Evolutionary conservation across 768 basidiomycete genomes (phyloP).

Genomic region (Arthromyces matolae): DNA sequence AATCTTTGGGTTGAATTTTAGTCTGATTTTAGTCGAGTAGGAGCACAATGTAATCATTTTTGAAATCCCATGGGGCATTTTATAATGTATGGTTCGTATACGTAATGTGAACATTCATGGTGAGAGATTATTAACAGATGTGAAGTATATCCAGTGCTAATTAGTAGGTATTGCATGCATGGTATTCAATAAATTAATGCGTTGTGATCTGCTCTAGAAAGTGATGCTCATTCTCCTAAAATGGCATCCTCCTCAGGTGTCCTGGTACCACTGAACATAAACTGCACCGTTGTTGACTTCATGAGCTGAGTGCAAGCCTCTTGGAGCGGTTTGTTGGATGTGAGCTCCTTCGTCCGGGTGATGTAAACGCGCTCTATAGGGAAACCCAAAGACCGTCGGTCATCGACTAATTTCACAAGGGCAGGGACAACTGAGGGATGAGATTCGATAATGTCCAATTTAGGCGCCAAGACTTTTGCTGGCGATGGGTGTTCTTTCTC

Average conservation of each 20-base stretch:
- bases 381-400: slow-evolving; percentile 35
- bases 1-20: slow-evolving; percentile 31
- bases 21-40: neutral
- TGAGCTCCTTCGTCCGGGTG: slow-evolving; percentile 13
- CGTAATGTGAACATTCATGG: no score
- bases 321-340: neutral
- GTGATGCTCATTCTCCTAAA: slow-evolving; percentile 10
- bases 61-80: no score
- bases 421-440: slow-evolving; percentile 31
- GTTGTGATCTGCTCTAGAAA: neutral
- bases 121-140: neutral
- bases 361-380: slow-evolving; percentile 53
- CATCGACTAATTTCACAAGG: slow-evolving; percentile 33
- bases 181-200: neutral
- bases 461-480: slow-evolving; percentile 37
- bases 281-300: slow-evolving; percentile 23
- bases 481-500: slow-evolving; percentile 3
- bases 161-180: neutral
- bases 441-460: slow-evolving; percentile 44
- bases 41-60: no score
- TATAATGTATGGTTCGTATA: no score
- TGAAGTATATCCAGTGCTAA: no score
- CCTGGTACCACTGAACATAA: slow-evolving; percentile 34
- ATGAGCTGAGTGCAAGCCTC: slow-evolving; percentile 27
- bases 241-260: slow-evolving; percentile 45